Evolutionary conservation across 768 basidiomycete species (phyloP), one percentile per base, ranked within the genome.

Genomic region (Russula compacta): DNA sequence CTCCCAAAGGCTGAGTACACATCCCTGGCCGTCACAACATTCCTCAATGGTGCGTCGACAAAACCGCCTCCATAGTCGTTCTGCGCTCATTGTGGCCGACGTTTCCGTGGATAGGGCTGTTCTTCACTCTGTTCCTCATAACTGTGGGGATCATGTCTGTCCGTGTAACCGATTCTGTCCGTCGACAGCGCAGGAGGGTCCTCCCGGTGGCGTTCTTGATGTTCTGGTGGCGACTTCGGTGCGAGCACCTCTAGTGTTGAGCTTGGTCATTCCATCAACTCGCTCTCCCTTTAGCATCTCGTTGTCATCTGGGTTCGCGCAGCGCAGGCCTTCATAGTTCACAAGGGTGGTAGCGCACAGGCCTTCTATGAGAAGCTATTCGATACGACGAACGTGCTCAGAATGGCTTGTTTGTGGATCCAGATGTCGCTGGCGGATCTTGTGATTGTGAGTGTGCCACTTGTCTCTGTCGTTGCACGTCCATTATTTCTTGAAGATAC

Each of bases 221-320:
- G 48, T 61, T 50, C 14, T 50, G 29, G 50, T 61, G 17, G 42
- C 55, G 4, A 61, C 60, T 2, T 11, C 19, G 49, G 60, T 60
- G 5, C 12, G 53, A 19, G 17, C 24, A n/a, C 15, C 35, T 2
- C 8, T 11, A 12, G 1, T 12, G 14, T 17, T 7, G 5, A 19
- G 8, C 49, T 15, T 17, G 4, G 6, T n/a, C 19, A 4, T 21
- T 6, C 12, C 4, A 29, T 4, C 15, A 15, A 47, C 6, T 24
- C 8, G 14, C 21, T 15, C 24, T 9, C 12, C 24, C 52, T 43
- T 12, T 38, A 61, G 60, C 50, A 61, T 8, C 12, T 61, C 15
- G 8, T 53, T 14, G 15, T 52, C 29, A 9, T 56, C 60, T 57
- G 60, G 60, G n/a, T 35, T 15, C 48, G 55, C 33, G 55, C n/a